These are phyloP conservation scores for Guadua angustifolia DNA, from an alignment of 176 grass and related monocot genomes.

Conservation along the genomic window DNA sequence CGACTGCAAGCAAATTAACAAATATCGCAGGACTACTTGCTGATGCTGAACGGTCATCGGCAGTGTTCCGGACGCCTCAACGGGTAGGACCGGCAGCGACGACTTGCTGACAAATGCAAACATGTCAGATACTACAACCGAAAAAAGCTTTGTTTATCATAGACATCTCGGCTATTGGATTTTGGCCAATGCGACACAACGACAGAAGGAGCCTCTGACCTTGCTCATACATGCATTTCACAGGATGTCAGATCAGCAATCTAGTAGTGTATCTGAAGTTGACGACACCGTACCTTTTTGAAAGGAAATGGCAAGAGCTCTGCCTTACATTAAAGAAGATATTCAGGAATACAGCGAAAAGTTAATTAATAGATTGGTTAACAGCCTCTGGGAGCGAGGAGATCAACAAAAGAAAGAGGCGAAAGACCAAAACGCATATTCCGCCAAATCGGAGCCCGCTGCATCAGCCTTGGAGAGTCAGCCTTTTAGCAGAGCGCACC, in stretches of 20 bases:
- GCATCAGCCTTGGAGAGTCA: too few relatives aligned
- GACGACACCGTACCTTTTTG: constrained; percentile 39
- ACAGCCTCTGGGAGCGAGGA: too few relatives aligned
- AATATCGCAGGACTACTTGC: not conserved
- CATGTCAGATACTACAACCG: constrained; percentile 8
- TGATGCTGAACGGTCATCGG: not conserved
- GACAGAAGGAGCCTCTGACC: constrained; percentile 27
- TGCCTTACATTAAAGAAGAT: too few relatives aligned
- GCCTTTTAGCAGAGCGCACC: too few relatives aligned
- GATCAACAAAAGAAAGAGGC: too few relatives aligned
- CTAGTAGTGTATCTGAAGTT: not conserved
- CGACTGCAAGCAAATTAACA: not conserved
- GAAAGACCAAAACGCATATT: too few relatives aligned
- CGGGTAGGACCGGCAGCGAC: not conserved
- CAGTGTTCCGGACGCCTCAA: not conserved
- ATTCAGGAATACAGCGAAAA: too few relatives aligned
- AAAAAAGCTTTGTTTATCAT: not conserved
- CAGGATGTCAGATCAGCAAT: constrained; percentile 1
- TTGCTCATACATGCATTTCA: not conserved
- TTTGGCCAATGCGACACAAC: constrained; percentile 31
- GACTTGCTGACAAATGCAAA: constrained; percentile 19
- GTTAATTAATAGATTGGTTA: too few relatives aligned
- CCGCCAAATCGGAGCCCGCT: too few relatives aligned
- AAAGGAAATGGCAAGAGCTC: too few relatives aligned
- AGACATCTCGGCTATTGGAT: not conserved